These are phyloP conservation scores for Setomelanomma holmii DNA, from an alignment of 2,329 filamentous ascomycete species.

Conservation along the genomic window DNA sequence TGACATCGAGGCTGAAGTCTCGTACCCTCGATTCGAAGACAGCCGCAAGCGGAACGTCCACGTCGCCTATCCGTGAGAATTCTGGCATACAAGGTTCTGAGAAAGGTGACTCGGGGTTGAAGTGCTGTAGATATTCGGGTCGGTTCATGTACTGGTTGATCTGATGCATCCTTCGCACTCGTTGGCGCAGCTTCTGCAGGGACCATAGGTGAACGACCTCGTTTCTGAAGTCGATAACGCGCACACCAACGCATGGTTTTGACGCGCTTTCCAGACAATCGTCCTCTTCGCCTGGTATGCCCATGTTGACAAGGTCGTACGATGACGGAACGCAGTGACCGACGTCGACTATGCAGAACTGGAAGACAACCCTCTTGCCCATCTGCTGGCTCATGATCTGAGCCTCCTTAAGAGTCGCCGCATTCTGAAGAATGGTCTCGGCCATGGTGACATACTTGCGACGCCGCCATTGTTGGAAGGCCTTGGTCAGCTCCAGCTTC, in stretches of 20 bases:
- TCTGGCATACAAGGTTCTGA: constrained; percentile 88
- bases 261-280: constrained; percentile 77
- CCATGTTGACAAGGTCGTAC: constrained; percentile 95
- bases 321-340: constrained; percentile 91
- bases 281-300: constrained; percentile 85
- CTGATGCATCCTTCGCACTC: constrained; percentile 91
- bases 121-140: constrained; percentile 91
- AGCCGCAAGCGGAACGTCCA: constrained; percentile 87
- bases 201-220: constrained; percentile 92
- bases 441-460: constrained; percentile 93
- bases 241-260: constrained; percentile 89
- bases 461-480: constrained; percentile 77
- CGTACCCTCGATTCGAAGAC: constrained; percentile 96
- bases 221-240: constrained; percentile 90
- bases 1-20: constrained; percentile 88
- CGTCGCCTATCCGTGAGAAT: constrained; percentile 91
- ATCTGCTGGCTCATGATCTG: constrained; percentile 98
- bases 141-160: constrained; percentile 96
- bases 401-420: constrained; percentile 88
- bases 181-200: constrained; percentile 85
- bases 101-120: constrained; percentile 92
- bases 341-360: constrained; percentile 89
- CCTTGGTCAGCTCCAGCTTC: constrained; percentile 75
- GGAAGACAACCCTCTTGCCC: constrained; percentile 90
- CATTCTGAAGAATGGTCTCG: constrained; percentile 87